Conservation (phyloP, 306 rosid species). For the Prunus kanzakura region DNA sequence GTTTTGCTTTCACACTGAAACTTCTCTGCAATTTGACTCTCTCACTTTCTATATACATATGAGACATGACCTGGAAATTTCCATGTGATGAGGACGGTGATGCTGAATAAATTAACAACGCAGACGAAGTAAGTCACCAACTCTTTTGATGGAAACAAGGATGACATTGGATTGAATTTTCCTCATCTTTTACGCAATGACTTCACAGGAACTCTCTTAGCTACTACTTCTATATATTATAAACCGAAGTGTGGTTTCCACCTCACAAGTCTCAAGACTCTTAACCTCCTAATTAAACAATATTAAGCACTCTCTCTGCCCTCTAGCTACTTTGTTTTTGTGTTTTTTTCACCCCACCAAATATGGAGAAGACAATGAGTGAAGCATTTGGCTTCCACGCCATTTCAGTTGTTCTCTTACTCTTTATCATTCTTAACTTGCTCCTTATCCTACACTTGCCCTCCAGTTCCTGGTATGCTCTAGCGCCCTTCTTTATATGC, state of each 20-base stretch:
- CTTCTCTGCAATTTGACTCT: background rate
- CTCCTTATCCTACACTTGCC: constrained; percentile 8
- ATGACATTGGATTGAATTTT: background rate
- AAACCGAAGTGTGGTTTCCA: background rate
- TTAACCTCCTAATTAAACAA: background rate
- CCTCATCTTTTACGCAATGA: background rate
- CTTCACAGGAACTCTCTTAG: background rate
- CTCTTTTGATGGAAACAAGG: background rate
- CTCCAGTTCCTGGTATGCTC: constrained; percentile 11
- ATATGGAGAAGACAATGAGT: constrained; percentile 17
- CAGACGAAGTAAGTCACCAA: background rate
- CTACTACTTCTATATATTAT: background rate
- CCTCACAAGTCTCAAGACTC: background rate
- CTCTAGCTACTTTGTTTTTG: background rate
- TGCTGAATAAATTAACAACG: background rate
- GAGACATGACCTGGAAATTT: background rate
- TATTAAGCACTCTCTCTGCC: background rate
- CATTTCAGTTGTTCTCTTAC: background rate
- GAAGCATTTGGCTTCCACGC: background rate
- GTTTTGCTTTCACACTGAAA: background rate
- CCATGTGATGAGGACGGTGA: background rate
- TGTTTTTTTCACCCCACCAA: background rate
- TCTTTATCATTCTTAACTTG: background rate
- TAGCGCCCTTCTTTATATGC: background rate
- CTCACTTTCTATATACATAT: too few species aligned